These are phyloP conservation scores for Sporothrix variecibatus DNA, from an alignment of 2,329 filamentous ascomycete species.

Conservation along the genomic window DNA sequence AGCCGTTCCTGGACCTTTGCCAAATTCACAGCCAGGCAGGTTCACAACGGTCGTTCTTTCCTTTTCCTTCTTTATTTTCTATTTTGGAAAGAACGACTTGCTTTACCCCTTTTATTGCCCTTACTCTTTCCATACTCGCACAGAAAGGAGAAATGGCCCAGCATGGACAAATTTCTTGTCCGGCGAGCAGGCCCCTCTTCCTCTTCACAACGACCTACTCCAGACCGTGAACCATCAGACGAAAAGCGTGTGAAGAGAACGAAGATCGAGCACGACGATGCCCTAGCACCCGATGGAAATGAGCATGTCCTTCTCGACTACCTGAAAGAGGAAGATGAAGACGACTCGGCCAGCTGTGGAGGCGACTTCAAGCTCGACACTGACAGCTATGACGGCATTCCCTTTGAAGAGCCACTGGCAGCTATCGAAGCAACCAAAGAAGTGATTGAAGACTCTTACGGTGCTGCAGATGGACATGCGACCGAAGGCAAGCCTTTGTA, in stretches of 20 bases:
- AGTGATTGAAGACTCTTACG: conserved; percentile 6
- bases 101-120: background rate
- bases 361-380: background rate
- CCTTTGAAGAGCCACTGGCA: conserved; percentile 10
- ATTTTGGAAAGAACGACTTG: background rate
- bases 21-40: background rate
- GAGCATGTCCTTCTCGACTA: background rate
- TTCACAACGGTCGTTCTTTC: background rate
- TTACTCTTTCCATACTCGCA: background rate
- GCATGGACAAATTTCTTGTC: conserved; percentile 25
- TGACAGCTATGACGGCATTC: background rate
- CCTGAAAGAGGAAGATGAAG: background rate
- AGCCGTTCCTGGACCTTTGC: background rate
- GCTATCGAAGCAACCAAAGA: conserved; percentile 27
- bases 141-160: conserved; percentile 13
- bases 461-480: background rate
- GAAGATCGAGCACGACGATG: background rate
- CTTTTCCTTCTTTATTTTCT: background rate
- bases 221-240: background rate
- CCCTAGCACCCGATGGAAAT: background rate
- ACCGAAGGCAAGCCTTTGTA: conserved; percentile 70
- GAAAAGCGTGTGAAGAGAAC: conserved; percentile 15
- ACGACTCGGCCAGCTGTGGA: background rate
- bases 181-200: conserved; percentile 13
- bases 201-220: background rate